Evolutionary conservation across 805 yeast genomes (phyloP).

Genomic region (Cephaloascus fragrans): DNA sequence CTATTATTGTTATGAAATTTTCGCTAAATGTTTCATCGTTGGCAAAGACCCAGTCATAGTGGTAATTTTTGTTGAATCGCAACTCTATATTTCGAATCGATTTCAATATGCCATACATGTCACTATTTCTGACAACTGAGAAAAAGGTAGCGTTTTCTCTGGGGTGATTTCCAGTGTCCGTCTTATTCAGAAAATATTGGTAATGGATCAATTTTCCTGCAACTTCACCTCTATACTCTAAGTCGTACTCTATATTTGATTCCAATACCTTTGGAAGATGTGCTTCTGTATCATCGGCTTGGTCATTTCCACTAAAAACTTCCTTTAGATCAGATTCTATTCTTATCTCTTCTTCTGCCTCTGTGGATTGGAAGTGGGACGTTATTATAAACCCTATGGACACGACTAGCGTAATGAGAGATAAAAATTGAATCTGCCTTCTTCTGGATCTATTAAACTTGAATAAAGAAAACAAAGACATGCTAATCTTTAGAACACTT

Average conservation of each 20-base stretch:
- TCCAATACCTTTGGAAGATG: background rate
- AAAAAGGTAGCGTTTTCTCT: constrained; percentile 1
- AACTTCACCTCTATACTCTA: background rate
- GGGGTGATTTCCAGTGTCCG: background rate
- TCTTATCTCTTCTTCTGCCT: too few relatives aligned
- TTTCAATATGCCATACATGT: background rate
- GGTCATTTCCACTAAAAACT: too few relatives aligned
- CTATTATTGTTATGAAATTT: constrained; percentile 29
- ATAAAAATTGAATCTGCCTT: too few relatives aligned
- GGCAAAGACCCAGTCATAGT: constrained; percentile 34
- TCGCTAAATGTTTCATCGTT: constrained; percentile 33
- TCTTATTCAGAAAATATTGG: too few relatives aligned
- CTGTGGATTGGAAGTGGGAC: too few relatives aligned
- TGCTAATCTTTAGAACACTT: too few relatives aligned
- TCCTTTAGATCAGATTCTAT: too few relatives aligned
- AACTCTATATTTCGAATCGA: constrained; percentile 14
- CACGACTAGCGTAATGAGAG: too few relatives aligned
- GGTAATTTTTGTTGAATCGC: constrained; percentile 25
- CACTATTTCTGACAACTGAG: constrained; percentile 1
- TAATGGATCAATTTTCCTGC: background rate
- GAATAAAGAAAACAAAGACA: too few relatives aligned
- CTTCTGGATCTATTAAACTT: too few relatives aligned
- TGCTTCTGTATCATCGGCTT: too few relatives aligned
- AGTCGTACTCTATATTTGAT: background rate
- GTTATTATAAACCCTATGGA: too few relatives aligned